phyloP scores from a whole-genome alignment of 495 filamentous ascomycete species.

The Monascus purpureus region DNA sequence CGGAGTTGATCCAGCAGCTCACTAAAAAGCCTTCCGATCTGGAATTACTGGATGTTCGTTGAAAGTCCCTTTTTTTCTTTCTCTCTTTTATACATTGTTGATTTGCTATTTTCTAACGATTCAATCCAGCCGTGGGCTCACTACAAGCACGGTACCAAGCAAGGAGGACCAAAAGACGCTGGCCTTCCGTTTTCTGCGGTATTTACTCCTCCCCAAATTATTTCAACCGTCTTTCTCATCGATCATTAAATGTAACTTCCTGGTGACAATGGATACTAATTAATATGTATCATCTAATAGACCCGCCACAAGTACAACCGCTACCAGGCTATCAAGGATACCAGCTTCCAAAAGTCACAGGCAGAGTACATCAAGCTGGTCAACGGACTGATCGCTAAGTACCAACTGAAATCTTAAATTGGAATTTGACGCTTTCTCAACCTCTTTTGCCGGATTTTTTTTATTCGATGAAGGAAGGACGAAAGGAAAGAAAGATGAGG shows the following conservation, averaged over 20 bases:
- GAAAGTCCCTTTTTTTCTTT: neutral
- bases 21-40: slow-evolving; percentile 32
- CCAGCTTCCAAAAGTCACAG: slow-evolving; percentile 50
- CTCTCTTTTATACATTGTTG: neutral
- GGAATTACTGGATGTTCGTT: slow-evolving; percentile 44
- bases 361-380: slow-evolving; percentile 61
- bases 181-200: neutral
- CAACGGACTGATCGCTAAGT: slow-evolving; percentile 50
- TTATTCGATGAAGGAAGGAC: too few relatives aligned
- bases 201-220: neutral
- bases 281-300: slow-evolving; percentile 36
- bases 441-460: too few relatives aligned
- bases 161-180: neutral
- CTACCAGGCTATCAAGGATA: slow-evolving; percentile 51
- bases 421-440: neutral
- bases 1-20: slow-evolving; percentile 47
- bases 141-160: neutral
- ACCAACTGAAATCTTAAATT: slow-evolving; percentile 24
- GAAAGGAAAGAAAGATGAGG: too few relatives aligned
- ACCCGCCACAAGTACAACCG: slow-evolving; percentile 65
- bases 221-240: too few relatives aligned
- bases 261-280: too few relatives aligned
- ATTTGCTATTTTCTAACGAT: neutral
- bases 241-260: too few relatives aligned
- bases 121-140: neutral